Evolutionary conservation across 305 asterid species (phyloP), one percentile per base, ranked within the genome.

Genomic region (Fraxinus latifolia): DNA sequence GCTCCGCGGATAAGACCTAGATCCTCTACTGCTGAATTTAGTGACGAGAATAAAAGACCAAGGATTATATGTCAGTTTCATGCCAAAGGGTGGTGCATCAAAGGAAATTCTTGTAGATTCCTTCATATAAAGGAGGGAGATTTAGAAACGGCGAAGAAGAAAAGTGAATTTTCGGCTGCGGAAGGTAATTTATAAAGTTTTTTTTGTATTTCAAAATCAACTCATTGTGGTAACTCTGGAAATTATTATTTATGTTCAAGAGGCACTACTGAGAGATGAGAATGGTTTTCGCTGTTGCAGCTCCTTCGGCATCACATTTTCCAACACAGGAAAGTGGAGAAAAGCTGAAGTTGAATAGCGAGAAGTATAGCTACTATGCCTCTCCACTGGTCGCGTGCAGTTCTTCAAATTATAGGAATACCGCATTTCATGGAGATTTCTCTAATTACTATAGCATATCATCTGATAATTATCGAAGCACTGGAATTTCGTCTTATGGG

Each of bases 51-150:
- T 81, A 94, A 94, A 90, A 88, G 93, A 82, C 78, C 83, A 62
- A 93, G 87, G 84, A 87, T 89, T 79, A 81, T 85, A 50, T 96
- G 98, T 77, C 92, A 91, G 39, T 96, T 90, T 85, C 90, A 92
- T 82, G 89, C 95, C 73, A 91, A 88, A 86, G 99, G 99, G 44
- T 96, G 98, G 98, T 96, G 99, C 88, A 91, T 94, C 84, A 91
- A 87, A 87, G 98, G 98, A 78, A 90, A 71, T 32, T 87, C 97
- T 2, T 96, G 99, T 88, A 91, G 92, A 83, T 96, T 94, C 87
- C 93, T 93, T 86, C 99, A 96, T 81, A 73, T 86, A 77, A 92
- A 83, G 65, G 91, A 86, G 77, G 93, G 89, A 76, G 70, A 21
- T 70, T 74, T 77, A 79, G 93, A 84, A 86, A 87, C 87, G 62